A percentile compares a stretch with the other conserved stretches of the same genome.
phyloP scores from a whole-genome alignment of 2,329 filamentous ascomycete genomes.

The Pestalotiopsis sp. region DNA sequence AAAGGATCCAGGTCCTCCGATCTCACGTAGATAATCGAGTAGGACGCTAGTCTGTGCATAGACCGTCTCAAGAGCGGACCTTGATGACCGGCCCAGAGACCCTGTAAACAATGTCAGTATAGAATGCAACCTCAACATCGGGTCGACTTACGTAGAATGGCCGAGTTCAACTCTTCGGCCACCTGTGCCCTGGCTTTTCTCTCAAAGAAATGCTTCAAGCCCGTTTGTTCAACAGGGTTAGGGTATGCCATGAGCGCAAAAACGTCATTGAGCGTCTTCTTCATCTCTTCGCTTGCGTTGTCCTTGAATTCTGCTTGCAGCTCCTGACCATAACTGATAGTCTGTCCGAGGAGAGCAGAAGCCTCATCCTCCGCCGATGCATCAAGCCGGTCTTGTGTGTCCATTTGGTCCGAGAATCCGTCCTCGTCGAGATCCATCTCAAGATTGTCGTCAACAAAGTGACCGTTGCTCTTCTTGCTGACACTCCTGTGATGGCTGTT shows the following conservation, averaged over 20 bases:
- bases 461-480: constrained; percentile 42
- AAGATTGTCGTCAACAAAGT: constrained; percentile 52
- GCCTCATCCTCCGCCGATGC: constrained; percentile 26
- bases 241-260: constrained; percentile 87
- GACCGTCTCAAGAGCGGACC: constrained; percentile 81
- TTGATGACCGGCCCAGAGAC: constrained; percentile 86
- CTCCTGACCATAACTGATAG: constrained; percentile 77
- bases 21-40: constrained; percentile 78
- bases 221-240: constrained; percentile 74
- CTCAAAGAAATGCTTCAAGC: constrained; percentile 79
- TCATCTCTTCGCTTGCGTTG: constrained; percentile 71
- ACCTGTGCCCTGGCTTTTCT: constrained; percentile 73
- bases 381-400: constrained; percentile 50
- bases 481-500: constrained; percentile 48
- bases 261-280: constrained; percentile 77
- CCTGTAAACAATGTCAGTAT: constrained; percentile 52
- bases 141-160: constrained; percentile 74
- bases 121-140: constrained; percentile 3
- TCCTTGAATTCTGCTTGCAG: constrained; percentile 77
- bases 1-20: constrained; percentile 81
- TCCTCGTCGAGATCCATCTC: constrained; percentile 51
- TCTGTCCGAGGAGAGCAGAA: constrained; percentile 62
- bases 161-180: constrained; percentile 91
- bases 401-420: constrained; percentile 51
- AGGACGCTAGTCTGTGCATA: constrained; percentile 86